Evolutionary conservation across 2,329 filamentous ascomycete species (phyloP).

Genomic region (Aureobasidium melanogenum): DNA sequence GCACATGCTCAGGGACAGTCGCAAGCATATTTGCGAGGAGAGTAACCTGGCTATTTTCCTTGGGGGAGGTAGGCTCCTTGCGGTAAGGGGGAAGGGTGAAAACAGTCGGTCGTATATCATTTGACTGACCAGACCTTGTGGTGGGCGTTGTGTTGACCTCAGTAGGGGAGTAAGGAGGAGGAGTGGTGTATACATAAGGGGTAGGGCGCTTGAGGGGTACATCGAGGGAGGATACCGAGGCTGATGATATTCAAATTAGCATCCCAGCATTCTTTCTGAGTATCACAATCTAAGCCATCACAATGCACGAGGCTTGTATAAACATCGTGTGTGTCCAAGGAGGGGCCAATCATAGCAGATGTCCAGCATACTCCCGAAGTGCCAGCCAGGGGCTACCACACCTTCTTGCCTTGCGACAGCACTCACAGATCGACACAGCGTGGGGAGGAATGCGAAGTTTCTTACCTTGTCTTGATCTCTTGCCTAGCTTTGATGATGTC

Average conservation of each 20-base stretch:
- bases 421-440: background rate
- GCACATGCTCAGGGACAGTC: background rate
- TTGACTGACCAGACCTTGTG: background rate
- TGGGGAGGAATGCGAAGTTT: background rate
- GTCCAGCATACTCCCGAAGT: background rate
- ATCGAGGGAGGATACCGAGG: background rate
- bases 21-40: conserved; percentile 4
- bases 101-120: background rate
- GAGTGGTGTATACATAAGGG: background rate
- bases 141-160: background rate
- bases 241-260: background rate
- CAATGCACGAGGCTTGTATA: background rate
- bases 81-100: background rate
- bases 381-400: background rate
- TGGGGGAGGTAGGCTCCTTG: background rate
- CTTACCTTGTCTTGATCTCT: conserved; percentile 1
- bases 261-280: background rate
- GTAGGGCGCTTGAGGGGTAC: background rate
- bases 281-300: background rate
- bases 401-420: background rate
- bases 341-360: background rate
- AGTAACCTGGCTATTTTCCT: background rate
- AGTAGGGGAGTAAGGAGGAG: background rate
- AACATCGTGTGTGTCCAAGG: background rate
- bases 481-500: background rate